Evolutionary conservation across 495 filamentous ascomycete genomes (phyloP).

Genomic region (Tuber borchii): DNA sequence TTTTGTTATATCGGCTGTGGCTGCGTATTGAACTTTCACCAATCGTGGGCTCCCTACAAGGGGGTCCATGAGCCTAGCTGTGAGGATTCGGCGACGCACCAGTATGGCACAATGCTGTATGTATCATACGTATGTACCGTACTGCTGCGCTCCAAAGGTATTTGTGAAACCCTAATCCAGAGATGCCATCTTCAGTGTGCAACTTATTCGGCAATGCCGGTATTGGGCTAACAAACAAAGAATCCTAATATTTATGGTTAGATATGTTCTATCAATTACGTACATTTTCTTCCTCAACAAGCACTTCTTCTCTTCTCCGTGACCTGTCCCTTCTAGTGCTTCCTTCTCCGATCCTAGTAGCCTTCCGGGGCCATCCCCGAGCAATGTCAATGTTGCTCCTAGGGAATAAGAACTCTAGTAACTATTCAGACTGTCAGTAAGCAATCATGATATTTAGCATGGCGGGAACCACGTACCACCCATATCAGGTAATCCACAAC

Average conservation of each 20-base stretch:
- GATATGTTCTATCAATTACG: neutral
- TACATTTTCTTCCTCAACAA: neutral
- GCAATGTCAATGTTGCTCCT: conserved; percentile 79
- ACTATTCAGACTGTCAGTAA: conserved; percentile 4
- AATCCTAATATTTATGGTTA: neutral
- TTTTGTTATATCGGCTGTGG: neutral
- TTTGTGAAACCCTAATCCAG: neutral
- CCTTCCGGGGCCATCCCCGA: conserved; percentile 82
- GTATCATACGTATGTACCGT: too few species aligned
- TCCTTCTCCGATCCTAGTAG: conserved; percentile 17
- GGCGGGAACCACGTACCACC: conserved; percentile 49
- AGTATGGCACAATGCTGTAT: neutral
- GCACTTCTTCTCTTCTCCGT: conserved; percentile 12
- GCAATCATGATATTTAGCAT: conserved; percentile 6
- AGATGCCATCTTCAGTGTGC: neutral
- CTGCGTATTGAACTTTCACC: neutral
- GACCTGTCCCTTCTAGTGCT: conserved; percentile 15
- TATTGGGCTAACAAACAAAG: neutral
- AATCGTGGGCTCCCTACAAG: neutral
- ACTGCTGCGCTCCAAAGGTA: neutral
- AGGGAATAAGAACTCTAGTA: conserved; percentile 75
- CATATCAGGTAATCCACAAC: conserved; percentile 89
- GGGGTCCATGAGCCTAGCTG: neutral
- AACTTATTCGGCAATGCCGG: neutral
- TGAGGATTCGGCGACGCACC: neutral